Conservation (phyloP, 139 green algal species). For the Picochlorum sp. region DNA sequence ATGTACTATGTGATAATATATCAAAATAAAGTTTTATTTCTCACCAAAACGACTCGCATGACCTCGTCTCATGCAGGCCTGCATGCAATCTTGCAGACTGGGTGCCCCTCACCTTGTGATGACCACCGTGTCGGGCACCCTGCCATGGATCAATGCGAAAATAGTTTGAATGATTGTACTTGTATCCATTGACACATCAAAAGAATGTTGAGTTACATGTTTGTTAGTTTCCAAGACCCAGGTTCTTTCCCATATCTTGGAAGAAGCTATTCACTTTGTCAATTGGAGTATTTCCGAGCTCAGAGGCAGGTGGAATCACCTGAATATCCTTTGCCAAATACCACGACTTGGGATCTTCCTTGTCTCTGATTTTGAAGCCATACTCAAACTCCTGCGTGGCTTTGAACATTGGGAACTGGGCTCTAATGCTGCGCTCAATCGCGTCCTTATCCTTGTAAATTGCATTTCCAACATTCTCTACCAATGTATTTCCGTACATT, state of each 20-base stretch:
- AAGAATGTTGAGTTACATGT: not conserved
- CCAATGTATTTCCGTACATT: conserved; percentile 43
- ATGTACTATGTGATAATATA: too few relatives aligned
- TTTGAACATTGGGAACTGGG: conserved; percentile 34
- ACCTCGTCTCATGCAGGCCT: too few relatives aligned
- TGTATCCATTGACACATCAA: too few relatives aligned
- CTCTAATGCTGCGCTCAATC: conserved; percentile 25
- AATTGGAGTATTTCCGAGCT: conserved; percentile 22
- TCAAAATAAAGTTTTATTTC: too few relatives aligned
- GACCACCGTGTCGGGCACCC: too few relatives aligned
- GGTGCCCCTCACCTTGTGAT: too few relatives aligned
- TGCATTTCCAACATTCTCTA: conserved; percentile 46
- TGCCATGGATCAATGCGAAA: too few relatives aligned
- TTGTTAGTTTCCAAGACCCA: not conserved
- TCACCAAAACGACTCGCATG: too few relatives aligned
- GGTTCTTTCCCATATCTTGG: conserved; percentile 15
- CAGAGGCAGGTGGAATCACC: conserved; percentile 37
- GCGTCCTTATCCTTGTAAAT: conserved; percentile 47
- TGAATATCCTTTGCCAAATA: conserved; percentile 38
- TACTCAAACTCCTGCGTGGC: conserved; percentile 55
- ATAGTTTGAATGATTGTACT: too few relatives aligned
- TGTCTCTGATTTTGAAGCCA: conserved; percentile 70
- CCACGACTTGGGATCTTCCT: conserved; percentile 48
- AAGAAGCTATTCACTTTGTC: conserved; percentile 19
- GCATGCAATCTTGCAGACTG: too few relatives aligned